A percentile compares a stretch with the other conserved stretches of the same genome.
Conservation (phyloP, 805 yeast genomes). For the Lipomyces oligophaga region DNA sequence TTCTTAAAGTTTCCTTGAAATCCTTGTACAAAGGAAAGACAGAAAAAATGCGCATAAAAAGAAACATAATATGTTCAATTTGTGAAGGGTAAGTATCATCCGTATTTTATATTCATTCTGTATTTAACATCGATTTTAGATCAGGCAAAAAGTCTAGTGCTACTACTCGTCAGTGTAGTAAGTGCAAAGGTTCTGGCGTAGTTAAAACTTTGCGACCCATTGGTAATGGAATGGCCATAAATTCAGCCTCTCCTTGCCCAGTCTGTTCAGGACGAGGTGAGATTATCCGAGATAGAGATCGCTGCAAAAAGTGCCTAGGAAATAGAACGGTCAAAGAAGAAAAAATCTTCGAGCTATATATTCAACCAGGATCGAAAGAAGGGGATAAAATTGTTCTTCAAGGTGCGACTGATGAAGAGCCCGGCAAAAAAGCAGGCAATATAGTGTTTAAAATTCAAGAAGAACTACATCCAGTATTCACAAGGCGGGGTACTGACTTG, state of each 20-base stretch:
- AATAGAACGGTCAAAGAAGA: constrained; percentile 56
- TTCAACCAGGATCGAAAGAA: constrained; percentile 65
- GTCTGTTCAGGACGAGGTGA: constrained; percentile 71
- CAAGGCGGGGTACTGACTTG: constrained; percentile 61
- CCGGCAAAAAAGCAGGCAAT: constrained; percentile 74
- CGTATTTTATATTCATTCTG: constrained; percentile 36
- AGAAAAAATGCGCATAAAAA: constrained; percentile 64
- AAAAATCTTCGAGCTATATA: constrained; percentile 69
- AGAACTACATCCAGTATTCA: constrained; percentile 48
- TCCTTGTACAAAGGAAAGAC: constrained; percentile 80
- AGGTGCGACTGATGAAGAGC: constrained; percentile 72
- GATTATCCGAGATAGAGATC: constrained; percentile 57
- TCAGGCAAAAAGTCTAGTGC: constrained; percentile 67
- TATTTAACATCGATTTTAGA: constrained; percentile 2
- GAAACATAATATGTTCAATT: constrained; percentile 65
- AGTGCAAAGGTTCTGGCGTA: constrained; percentile 71
- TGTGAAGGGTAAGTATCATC: too few species aligned
- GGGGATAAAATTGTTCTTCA: constrained; percentile 58
- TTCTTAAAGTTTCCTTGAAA: constrained; percentile 61
- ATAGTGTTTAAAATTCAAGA: constrained; percentile 60
- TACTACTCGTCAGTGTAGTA: constrained; percentile 51
- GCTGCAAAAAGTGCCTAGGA: constrained; percentile 76
- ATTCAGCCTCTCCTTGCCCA: constrained; percentile 57
- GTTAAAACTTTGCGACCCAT: constrained; percentile 57
- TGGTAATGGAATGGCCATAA: constrained; percentile 72